Evolutionary conservation across 306 rosid species (phyloP).

Genomic region (Quercus parvula): DNA sequence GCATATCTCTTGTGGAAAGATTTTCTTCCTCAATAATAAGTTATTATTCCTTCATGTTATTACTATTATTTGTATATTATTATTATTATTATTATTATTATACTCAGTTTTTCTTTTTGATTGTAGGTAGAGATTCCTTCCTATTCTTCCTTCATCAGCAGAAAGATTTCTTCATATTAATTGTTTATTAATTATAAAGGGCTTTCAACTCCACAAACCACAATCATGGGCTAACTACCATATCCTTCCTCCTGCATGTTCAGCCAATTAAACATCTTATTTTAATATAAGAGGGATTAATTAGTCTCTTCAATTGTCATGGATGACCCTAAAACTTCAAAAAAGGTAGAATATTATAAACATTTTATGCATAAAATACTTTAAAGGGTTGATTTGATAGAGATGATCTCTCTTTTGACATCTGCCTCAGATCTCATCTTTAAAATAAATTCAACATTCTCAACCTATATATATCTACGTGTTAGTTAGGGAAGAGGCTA

Average conservation of each 20-base stretch:
- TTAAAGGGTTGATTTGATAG: conserved; percentile 19
- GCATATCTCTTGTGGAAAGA: conserved; percentile 44
- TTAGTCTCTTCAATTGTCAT: conserved; percentile 37
- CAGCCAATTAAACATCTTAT: conserved; percentile 19
- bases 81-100: not conserved
- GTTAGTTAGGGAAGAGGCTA: conserved; percentile 30
- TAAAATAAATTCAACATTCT: conserved; percentile 32
- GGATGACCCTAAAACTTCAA: conserved; percentile 36
- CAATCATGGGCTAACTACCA: conserved; percentile 42
- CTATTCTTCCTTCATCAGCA: conserved; percentile 2
- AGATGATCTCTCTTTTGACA: conserved; percentile 3
- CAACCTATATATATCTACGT: conserved; percentile 20
- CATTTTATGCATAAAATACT: not conserved
- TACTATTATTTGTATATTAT: not conserved
- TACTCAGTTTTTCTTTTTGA: not conserved
- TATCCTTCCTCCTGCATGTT: conserved; percentile 38
- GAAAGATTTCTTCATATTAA: conserved; percentile 3
- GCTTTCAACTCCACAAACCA: conserved; percentile 39
- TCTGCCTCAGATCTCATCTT: conserved; percentile 5
- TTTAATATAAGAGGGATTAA: conserved; percentile 28
- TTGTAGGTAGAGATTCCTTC: conserved; percentile 32
- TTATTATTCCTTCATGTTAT: conserved; percentile 5
- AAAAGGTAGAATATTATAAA: conserved; percentile 19
- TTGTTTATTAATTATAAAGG: conserved; percentile 15
- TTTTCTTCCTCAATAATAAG: conserved; percentile 31